These are phyloP conservation scores for Artemisia argyi DNA, from an alignment of 129 eudicot species.

Conservation along the genomic window DNA sequence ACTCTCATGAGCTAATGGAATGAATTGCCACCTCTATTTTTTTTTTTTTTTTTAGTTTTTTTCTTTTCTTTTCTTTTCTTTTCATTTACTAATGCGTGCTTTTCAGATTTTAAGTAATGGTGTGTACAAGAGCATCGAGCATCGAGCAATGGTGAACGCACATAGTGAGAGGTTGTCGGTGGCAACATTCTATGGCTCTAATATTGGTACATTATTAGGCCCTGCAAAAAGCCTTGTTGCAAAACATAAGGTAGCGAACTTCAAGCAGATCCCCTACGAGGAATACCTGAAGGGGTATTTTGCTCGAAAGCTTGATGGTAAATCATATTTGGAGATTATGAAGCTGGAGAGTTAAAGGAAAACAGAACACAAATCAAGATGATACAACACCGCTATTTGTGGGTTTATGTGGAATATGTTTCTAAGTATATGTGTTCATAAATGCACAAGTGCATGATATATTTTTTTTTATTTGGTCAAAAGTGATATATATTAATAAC, in stretches of 20 bases:
- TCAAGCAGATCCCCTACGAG: slow-evolving; percentile 38
- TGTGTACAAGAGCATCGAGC: slow-evolving; percentile 60
- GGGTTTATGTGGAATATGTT: too few species aligned
- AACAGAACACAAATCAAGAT: too few species aligned
- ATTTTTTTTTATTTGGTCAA: too few species aligned
- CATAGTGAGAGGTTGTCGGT: slow-evolving; percentile 51
- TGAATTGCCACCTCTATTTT: too few species aligned
- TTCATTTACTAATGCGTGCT: neutral
- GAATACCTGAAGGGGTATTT: slow-evolving; percentile 51
- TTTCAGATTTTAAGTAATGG: slow-evolving; percentile 68
- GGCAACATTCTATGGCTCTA: slow-evolving; percentile 56
- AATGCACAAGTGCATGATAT: too few species aligned
- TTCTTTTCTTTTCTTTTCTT: too few species aligned
- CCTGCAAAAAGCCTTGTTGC: slow-evolving; percentile 57
- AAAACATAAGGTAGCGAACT: slow-evolving; percentile 39
- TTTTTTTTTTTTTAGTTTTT: too few species aligned
- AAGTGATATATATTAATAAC: too few species aligned
- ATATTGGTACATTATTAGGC: slow-evolving; percentile 47
- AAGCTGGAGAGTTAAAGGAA: slow-evolving; percentile 18
- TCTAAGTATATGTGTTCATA: too few species aligned
- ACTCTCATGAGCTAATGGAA: too few species aligned
- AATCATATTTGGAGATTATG: slow-evolving; percentile 59
- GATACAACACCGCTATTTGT: too few species aligned
- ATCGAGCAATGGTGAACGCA: slow-evolving; percentile 58
- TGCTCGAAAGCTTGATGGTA: slow-evolving; percentile 54